Evolutionary conservation across 495 filamentous ascomycete species (phyloP).

Genomic region (Penicillium psychrofluorescens): DNA sequence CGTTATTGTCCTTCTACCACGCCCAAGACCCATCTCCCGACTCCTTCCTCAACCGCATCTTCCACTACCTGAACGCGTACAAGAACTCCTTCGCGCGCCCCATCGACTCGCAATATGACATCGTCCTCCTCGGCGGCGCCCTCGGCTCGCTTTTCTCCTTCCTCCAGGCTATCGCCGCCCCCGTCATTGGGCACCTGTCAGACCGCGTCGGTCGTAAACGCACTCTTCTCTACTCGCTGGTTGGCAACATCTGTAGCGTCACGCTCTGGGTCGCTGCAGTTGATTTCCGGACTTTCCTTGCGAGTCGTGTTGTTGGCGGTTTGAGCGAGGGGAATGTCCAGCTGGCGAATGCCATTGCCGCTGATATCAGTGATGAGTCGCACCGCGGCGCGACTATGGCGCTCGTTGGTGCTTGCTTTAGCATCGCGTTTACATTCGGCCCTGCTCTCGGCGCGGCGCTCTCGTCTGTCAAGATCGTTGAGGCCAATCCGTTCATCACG

Average conservation of each 20-base stretch:
- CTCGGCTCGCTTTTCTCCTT: conserved; percentile 90
- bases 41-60: conserved; percentile 68
- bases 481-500: conserved; percentile 86
- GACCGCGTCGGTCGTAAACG: conserved; percentile 84
- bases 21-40: conserved; percentile 47
- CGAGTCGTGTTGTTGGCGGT: conserved; percentile 84
- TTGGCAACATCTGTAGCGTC: conserved; percentile 88
- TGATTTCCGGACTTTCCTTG: conserved; percentile 93
- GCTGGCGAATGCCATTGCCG: conserved; percentile 91
- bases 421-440: conserved; percentile 93
- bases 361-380: conserved; percentile 81
- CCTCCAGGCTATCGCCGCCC: conserved; percentile 87
- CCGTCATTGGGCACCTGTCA: conserved; percentile 80
- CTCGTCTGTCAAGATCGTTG: conserved; percentile 63
- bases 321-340: conserved; percentile 97
- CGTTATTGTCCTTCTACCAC: conserved; percentile 91
- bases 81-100: conserved; percentile 89
- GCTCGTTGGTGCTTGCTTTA: conserved; percentile 92
- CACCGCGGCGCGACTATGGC: conserved; percentile 88
- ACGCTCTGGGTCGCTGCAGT: conserved; percentile 87
- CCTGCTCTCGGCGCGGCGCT: conserved; percentile 85
- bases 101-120: conserved; percentile 94
- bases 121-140: conserved; percentile 91
- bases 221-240: conserved; percentile 87
- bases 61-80: conserved; percentile 84